A percentile compares a stretch with the other conserved stretches of the same genome.
Conservation (phyloP, 176 grass and related monocot species). For the Leersia perrieri region DNA sequence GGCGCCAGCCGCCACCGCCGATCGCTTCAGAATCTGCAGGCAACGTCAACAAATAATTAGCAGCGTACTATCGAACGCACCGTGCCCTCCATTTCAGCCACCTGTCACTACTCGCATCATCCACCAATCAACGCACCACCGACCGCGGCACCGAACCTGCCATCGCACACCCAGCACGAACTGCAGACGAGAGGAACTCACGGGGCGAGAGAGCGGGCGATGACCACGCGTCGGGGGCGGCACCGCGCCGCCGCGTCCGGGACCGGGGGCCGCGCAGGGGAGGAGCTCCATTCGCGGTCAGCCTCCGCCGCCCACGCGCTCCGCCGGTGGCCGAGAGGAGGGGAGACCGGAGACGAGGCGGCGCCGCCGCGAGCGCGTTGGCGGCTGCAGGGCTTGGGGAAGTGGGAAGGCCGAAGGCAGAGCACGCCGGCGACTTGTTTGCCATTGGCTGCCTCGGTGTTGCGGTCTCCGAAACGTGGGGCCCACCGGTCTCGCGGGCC, state of each 20-base stretch:
- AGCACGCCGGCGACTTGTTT: neutral
- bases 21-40: constrained; percentile 33
- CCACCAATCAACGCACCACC: neutral
- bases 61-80: neutral
- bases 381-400: neutral
- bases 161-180: neutral
- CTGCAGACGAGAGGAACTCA: neutral
- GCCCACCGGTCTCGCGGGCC: too few species aligned
- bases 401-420: neutral
- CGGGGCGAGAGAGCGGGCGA: neutral
- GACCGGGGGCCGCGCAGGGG: neutral
- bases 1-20: neutral
- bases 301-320: neutral
- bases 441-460: neutral
- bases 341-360: neutral
- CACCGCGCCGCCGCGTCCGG: neutral
- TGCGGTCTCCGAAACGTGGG: neutral
- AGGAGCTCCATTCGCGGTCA: constrained; percentile 5
- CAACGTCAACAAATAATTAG: neutral
- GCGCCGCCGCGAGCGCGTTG: neutral
- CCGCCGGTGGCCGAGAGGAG: too few species aligned
- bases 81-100: neutral
- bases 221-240: neutral
- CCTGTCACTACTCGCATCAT: neutral
- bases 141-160: neutral